A percentile compares a stretch with the other conserved stretches of the same genome.
Evolutionary conservation across 2,329 filamentous ascomycete species (phyloP).

Genomic region (Botryotinia narcissicola): DNA sequence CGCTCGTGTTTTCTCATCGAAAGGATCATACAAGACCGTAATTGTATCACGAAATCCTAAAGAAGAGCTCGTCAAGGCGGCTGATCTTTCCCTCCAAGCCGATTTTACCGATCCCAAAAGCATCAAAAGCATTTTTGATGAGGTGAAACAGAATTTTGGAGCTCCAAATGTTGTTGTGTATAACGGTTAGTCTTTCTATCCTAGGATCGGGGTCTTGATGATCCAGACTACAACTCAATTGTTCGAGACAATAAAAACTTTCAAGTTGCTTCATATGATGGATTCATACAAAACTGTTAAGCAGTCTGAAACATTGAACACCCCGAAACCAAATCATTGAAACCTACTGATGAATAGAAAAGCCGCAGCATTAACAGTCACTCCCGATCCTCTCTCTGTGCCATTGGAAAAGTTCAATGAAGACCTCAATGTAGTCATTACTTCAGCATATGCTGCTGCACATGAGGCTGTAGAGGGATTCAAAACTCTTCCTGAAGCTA

Average conservation of each 20-base stretch:
- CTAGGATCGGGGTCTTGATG: background rate
- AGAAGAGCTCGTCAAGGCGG: constrained; percentile 32
- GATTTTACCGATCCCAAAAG: constrained; percentile 40
- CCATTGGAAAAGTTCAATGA: constrained; percentile 37
- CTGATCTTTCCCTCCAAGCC: constrained; percentile 38
- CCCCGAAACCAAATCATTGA: background rate
- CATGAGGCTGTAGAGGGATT: constrained; percentile 41
- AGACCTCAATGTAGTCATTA: constrained; percentile 42
- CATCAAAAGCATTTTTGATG: constrained; percentile 39
- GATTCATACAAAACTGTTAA: background rate
- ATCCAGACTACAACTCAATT: background rate
- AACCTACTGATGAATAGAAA: background rate
- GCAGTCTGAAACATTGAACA: background rate
- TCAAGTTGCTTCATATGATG: background rate
- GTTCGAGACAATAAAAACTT: background rate
- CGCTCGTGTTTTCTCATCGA: constrained; percentile 40
- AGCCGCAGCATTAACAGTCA: background rate
- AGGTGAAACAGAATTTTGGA: constrained; percentile 39
- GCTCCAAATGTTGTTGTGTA: constrained; percentile 46
- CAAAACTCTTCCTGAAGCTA: constrained; percentile 28
- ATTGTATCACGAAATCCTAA: constrained; percentile 38
- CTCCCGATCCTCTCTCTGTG: constrained; percentile 30
- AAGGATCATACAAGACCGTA: constrained; percentile 44
- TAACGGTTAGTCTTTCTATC: constrained; percentile 37
- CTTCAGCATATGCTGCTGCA: constrained; percentile 42